Conservation (phyloP, 116 monocot genomes). For the Posidonia oceanica region DNA sequence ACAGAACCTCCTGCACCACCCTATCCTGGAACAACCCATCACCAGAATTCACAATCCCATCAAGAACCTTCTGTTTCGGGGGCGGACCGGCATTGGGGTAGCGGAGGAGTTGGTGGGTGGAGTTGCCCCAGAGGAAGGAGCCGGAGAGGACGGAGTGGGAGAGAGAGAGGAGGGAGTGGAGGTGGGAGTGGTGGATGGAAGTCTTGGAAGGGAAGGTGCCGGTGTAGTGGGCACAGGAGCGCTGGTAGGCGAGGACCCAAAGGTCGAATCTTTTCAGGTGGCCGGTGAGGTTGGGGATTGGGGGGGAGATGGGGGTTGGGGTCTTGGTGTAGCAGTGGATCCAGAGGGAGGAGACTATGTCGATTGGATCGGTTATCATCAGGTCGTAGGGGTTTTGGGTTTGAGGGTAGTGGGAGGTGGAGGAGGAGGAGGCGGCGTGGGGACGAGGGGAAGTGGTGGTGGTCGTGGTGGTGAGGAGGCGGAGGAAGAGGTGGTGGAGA, state of each 20-base stretch:
- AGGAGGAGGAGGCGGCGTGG: background rate
- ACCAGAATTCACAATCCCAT: conserved; percentile 9
- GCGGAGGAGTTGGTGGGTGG: conserved; percentile 31
- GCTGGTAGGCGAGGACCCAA: conserved; percentile 65
- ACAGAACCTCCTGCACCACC: conserved; percentile 55
- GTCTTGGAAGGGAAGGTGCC: conserved; percentile 30
- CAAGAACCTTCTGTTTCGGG: conserved; percentile 21
- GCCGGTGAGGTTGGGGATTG: conserved; percentile 46
- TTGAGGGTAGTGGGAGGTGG: background rate
- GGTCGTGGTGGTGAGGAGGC: conserved; percentile 4
- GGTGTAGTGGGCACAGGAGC: conserved; percentile 39
- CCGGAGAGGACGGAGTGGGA: conserved; percentile 11
- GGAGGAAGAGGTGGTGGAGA: conserved; percentile 3
- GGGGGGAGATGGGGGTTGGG: background rate
- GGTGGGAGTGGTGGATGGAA: conserved; percentile 37
- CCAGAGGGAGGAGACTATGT: conserved; percentile 42
- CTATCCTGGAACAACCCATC: conserved; percentile 51
- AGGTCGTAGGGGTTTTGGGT: conserved; percentile 28
- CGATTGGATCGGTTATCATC: conserved; percentile 36
- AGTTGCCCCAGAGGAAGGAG: conserved; percentile 24
- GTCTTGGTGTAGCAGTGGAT: conserved; percentile 17
- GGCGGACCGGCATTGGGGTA: conserved; percentile 17
- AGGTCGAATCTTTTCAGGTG: conserved; percentile 48
- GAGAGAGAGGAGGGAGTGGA: conserved; percentile 45
- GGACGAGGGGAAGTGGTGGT: background rate